Conservation (phyloP, 352 stramenopile genomes). For the Phytophthora litchii region DNA sequence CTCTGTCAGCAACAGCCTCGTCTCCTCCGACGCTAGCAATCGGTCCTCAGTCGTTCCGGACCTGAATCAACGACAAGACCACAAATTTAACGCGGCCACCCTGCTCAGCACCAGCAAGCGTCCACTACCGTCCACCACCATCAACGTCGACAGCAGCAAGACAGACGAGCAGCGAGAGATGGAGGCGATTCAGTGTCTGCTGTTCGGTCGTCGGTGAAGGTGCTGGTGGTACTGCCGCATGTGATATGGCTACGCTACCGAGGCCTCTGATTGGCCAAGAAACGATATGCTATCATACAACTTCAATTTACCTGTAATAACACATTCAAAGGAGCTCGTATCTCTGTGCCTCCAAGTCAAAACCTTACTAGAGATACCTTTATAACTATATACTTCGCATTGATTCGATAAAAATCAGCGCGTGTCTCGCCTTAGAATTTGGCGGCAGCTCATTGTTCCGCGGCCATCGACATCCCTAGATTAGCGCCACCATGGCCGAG, state of each 20-base stretch:
- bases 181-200: conserved; percentile 60
- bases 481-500: conserved; percentile 59
- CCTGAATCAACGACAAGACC: conserved; percentile 13
- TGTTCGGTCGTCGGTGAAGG: conserved; percentile 40
- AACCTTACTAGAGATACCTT: neutral
- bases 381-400: conserved; percentile 1
- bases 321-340: conserved; percentile 20
- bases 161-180: conserved; percentile 63
- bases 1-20: conserved; percentile 32
- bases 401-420: conserved; percentile 24
- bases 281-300: conserved; percentile 14
- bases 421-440: conserved; percentile 10
- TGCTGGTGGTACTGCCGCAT: conserved; percentile 6
- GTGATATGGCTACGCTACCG: conserved; percentile 21
- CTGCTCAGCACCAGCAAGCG: conserved; percentile 14
- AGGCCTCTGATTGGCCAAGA: conserved; percentile 18
- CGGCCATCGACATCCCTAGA: neutral
- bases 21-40: conserved; percentile 14
- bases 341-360: neutral
- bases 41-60: conserved; percentile 8
- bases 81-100: conserved; percentile 22
- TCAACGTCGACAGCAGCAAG: conserved; percentile 24
- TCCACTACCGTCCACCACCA: neutral
- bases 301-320: conserved; percentile 30
- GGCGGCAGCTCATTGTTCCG: conserved; percentile 1